Base-by-base conservation (phyloP, 495 filamentous ascomycete genomes). In the Penicillium fimorum region DNA sequence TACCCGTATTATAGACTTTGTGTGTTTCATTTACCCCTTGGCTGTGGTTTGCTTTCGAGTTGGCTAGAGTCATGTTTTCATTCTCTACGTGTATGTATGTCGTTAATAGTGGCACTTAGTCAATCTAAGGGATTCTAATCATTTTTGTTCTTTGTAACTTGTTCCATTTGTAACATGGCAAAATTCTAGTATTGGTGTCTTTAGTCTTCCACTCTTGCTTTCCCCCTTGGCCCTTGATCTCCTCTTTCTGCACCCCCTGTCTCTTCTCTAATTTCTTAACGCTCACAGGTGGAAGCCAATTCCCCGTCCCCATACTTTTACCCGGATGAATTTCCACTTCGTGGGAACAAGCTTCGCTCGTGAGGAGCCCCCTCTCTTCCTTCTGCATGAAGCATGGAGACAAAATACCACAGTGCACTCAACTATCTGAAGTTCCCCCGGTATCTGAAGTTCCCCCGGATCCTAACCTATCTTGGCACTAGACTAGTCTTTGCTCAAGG, bases 41-140 rank as follows among this genome's bases (percentile, higher is more conserved):
- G 63, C 68, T 64, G 65, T 56, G 55, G 57, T 62, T 60, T 66
- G 63, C 56, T 67, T 59, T 58, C 58, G 61, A 58, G 56, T 64
- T 60, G 56, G 56, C 66, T 75, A 72, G 72, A 74, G 70, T 69
- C 65, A 68, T 70, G 70, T 65, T 72, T 72, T 64, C 62, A 61
- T 71, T 70, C 65, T 72, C 70, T 71, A 71, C 70, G 71, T 74
- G 74, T 76, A 75, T 76, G 74, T 76, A 76, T 76, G 74, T 70
- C 67, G 70, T 75, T 75, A 76, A 75, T 76, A 76, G 74, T 76
- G 74, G 72, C 74, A 75, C 67, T 51, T 61, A 70, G 68, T 72
- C 67, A 70, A 67, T 69, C 64, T 65, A 72, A 72, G 67, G 70
- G 69, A 68, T 71, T 66, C 61, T 64, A 70, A 62, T 66, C 50